Conservation (phyloP, 2,329 filamentous ascomycete species). For the Chrysosporium keratinophilum region DNA sequence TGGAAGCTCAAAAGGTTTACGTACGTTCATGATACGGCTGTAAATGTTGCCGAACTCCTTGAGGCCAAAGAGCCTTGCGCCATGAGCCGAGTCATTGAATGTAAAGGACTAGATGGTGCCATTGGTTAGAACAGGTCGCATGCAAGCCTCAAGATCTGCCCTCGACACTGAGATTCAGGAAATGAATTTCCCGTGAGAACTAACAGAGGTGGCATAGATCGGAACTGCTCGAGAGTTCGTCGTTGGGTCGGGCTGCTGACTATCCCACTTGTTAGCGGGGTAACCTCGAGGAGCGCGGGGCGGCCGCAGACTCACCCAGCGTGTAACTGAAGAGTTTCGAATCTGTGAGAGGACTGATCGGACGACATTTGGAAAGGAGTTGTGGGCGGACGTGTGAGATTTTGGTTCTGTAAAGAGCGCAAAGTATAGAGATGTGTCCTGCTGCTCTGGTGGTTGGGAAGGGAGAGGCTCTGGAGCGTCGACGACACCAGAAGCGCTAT, state of each 20-base stretch:
- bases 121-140: neutral
- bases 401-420: neutral
- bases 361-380: conserved; percentile 1
- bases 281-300: neutral
- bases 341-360: conserved; percentile 39
- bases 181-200: conserved; percentile 16
- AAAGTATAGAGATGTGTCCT: too few relatives aligned
- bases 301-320: conserved; percentile 51
- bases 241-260: conserved; percentile 65
- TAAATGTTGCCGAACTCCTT: conserved; percentile 98
- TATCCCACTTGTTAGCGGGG: conserved; percentile 28
- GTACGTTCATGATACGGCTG: conserved; percentile 86
- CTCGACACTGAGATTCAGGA: neutral
- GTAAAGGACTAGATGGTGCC: conserved; percentile 56
- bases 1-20: conserved; percentile 22
- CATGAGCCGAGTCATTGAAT: conserved; percentile 95
- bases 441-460: too few relatives aligned
- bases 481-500: neutral
- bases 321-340: conserved; percentile 78
- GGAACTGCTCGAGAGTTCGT: conserved; percentile 87
- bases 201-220: conserved; percentile 82
- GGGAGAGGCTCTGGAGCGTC: too few relatives aligned
- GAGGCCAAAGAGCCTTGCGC: conserved; percentile 86
- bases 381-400: neutral
- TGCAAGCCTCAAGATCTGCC: conserved; percentile 3